Evolutionary conservation across 306 rosid genomes (phyloP), one percentile per base, ranked within the genome.

Genomic region (Fragaria vesca): DNA sequence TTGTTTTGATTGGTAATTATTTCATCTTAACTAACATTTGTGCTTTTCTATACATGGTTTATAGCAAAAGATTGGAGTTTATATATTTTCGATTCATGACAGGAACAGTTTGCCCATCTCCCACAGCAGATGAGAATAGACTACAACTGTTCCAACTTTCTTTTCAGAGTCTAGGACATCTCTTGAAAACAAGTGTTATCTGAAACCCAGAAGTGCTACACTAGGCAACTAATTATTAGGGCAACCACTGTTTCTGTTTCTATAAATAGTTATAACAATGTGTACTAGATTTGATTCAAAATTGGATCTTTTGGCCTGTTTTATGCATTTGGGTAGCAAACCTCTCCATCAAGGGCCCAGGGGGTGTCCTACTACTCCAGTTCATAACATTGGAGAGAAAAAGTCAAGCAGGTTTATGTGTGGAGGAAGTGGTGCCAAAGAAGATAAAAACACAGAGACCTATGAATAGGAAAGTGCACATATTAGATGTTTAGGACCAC

Each of bases 401-500:
- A 84, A 32, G 88, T 73, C 83, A n/a, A 86, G 66, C 62, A n/a
- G 78, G 69, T 82, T 82, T 71, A 66, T 86, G 85, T 85, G 84
- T 69, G 90, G 87, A 79, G 83, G 80, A 83, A 83, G 76, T 60
- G 57, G 80, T 28, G 81, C 79, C 69, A 78, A 71, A 82, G 82
- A 79, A 82, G 88, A 83, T 83, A 76, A 78, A 85, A 74, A 80
- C 81, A 73, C 82, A 72, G 71, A 78, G 65, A 71, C 81, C 52
- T 28, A 2, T 40, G 73, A 74, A 30, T 62, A 65, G 24, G 69
- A 54, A 20, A 32, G 45, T 32, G 36, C 47, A 52, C 72, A 48
- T 66, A 15, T 77, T 83, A 46, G 77, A 68, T 61, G 32, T 69
- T 48, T 80, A 61, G 93, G 96, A 87, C 91, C 96, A 89, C 96